Base-by-base conservation (phyloP, 495 filamentous ascomycete genomes). In the Saxispiralis lemnorum region DNA sequence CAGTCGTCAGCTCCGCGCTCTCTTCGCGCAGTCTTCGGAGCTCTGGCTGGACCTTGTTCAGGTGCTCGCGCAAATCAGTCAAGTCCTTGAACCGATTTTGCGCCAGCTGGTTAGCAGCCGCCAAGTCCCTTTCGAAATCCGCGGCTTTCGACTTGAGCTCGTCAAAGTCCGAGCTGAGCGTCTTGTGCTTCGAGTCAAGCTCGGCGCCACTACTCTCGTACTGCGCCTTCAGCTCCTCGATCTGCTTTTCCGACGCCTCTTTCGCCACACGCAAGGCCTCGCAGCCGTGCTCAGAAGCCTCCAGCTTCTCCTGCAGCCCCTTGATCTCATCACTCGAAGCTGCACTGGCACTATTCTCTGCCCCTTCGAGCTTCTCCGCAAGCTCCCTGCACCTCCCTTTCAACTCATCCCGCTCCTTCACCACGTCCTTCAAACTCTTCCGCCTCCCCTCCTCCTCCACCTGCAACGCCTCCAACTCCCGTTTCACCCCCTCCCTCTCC, bases 1-100 rank as follows among this genome's bases (percentile, higher is more conserved):
- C 63, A 1, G 63, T 62, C 61, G 78, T 82, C 32, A 94, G 63
- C 11, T 78, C 72, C 0, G 76, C 68, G 31, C 79, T 78, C 47
- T 96, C 89, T 31, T 72, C 71, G 7, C 82, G 73, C 7, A 95
- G 62, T 14, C 66, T 72, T 48, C 71, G 73, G 15, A 96, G 66
- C 59, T 97, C 89, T 1, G 86, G 82, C 49, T 95, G 84, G 9
- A 78, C 65, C 54, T 87, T 93, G 41, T 88, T 78, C 9, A 94
- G 63, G 7, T 83, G 71, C 31, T 83, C 76, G 24, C 78, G 65
- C 35, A 89, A 61, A 31, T 93, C 82, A 0, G 77, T 80, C 2
- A 94, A 62, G 44, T 94, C 86, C 55, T 87, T 93, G 63, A 84
- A 96, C 7, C 92, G 71, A 20, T 73, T 74, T 37, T 85, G 73